Percentiles rank a stretch among this genome's conserved stretches.
Conservation (phyloP, 2,329 filamentous ascomycete species). For the Colletotrichum destructivum region DNA sequence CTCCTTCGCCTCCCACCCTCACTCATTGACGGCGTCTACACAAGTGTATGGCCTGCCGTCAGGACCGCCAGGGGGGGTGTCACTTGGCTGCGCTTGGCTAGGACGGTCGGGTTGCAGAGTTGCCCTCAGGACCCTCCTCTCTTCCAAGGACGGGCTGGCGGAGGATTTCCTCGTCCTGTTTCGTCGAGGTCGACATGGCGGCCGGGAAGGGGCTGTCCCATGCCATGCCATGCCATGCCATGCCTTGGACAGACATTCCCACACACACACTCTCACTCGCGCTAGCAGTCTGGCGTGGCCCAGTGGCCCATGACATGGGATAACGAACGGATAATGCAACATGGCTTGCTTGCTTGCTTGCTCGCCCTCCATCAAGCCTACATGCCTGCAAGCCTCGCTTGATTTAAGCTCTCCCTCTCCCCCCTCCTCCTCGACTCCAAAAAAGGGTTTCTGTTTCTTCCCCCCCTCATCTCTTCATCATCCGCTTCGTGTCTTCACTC, state of each 20-base stretch:
- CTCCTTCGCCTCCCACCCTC: neutral
- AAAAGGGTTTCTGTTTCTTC: slow-evolving; percentile 46
- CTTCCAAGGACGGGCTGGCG: slow-evolving; percentile 34
- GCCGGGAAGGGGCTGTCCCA: slow-evolving; percentile 37
- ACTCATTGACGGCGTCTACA: neutral
- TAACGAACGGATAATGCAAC: slow-evolving; percentile 29
- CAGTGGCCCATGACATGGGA: slow-evolving; percentile 32
- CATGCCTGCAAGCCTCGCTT: slow-evolving; percentile 35
- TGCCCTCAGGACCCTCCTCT: slow-evolving; percentile 3
- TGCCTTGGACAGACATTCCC: slow-evolving; percentile 13
- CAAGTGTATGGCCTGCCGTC: neutral
- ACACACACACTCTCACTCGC: too few relatives aligned
- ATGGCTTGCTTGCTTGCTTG: slow-evolving; percentile 10
- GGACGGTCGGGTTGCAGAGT: slow-evolving; percentile 10
- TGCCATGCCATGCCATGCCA: slow-evolving; percentile 22
- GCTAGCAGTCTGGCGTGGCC: neutral
- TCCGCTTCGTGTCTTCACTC: slow-evolving; percentile 55
- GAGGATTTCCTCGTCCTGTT: slow-evolving; percentile 43
- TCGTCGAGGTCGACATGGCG: slow-evolving; percentile 39
- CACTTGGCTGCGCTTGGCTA: slow-evolving; percentile 36
- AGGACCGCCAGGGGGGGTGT: slow-evolving; percentile 22
- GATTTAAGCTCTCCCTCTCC: slow-evolving; percentile 47
- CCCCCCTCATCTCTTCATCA: slow-evolving; percentile 51
- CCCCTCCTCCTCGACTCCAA: slow-evolving; percentile 40
- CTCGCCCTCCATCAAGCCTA: slow-evolving; percentile 43